Percentiles rank a stretch among this genome's conserved stretches.
phyloP scores from a whole-genome alignment of 345 rosid species.

The Diplotaxis tenuifolia region DNA sequence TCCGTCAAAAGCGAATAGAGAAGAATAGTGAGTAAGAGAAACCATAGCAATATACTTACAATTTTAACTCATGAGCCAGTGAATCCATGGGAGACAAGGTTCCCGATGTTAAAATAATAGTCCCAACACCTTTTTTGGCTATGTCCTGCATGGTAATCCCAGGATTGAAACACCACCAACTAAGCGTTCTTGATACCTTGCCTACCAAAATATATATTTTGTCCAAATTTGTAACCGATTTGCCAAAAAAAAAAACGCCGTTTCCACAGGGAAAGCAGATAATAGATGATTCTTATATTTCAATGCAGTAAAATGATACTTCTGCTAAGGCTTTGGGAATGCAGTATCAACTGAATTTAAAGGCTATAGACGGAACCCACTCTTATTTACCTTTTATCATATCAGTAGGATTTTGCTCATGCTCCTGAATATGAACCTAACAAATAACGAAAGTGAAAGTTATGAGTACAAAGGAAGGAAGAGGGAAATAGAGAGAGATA shows the following conservation, averaged over 20 bases:
- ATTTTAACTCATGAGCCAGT: slow-evolving; percentile 77
- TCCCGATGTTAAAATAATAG: slow-evolving; percentile 89
- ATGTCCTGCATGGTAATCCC: slow-evolving; percentile 90
- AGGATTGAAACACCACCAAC: slow-evolving; percentile 99
- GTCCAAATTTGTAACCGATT: too few species aligned
- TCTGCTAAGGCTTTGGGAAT: not conserved
- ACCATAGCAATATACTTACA: slow-evolving; percentile 49
- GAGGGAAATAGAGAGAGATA: too few species aligned
- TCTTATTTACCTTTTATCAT: slow-evolving; percentile 54
- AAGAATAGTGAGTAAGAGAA: slow-evolving; percentile 14
- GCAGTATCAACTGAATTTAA: slow-evolving; percentile 1
- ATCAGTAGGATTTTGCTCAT: slow-evolving; percentile 54
- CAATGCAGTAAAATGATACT: not conserved
- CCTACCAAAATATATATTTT: slow-evolving; percentile 50
- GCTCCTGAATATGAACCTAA: slow-evolving; percentile 88
- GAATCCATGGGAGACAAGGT: slow-evolving; percentile 93
- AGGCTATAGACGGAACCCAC: slow-evolving; percentile 6
- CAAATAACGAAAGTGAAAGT: slow-evolving; percentile 14
- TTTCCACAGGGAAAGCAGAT: not conserved
- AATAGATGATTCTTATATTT: not conserved
- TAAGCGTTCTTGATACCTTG: slow-evolving; percentile 71
- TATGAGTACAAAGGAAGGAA: too few species aligned
- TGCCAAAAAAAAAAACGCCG: not conserved
- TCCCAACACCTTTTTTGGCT: slow-evolving; percentile 66
- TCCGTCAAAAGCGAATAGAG: slow-evolving; percentile 22